Evolutionary conservation across 495 filamentous ascomycete genomes (phyloP).

Genomic region (Jackrogersella multiformis): DNA sequence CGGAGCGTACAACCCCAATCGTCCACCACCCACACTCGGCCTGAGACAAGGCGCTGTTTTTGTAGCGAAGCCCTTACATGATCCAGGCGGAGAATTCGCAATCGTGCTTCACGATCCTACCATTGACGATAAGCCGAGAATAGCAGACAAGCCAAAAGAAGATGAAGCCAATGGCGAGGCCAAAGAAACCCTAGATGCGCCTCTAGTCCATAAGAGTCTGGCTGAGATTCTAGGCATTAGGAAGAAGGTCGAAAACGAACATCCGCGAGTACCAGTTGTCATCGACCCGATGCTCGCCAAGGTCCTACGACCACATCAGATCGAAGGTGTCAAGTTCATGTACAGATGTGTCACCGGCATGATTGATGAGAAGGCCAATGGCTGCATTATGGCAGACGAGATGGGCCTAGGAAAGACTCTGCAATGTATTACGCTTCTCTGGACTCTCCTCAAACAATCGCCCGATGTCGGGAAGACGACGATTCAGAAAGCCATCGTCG

Average conservation of each 20-base stretch:
- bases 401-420: conserved; percentile 98
- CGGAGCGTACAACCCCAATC: conserved; percentile 74
- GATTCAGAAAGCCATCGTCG: conserved; percentile 97
- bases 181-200: conserved; percentile 73
- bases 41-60: conserved; percentile 85
- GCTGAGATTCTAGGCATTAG: conserved; percentile 96
- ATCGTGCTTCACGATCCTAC: conserved; percentile 98
- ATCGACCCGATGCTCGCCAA: conserved; percentile 94
- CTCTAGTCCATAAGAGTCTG: conserved; percentile 89
- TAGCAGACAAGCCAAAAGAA: conserved; percentile 58
- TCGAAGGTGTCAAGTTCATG: conserved; percentile 98
- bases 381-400: conserved; percentile 99
- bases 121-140: conserved; percentile 80
- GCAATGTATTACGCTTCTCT: conserved; percentile 76
- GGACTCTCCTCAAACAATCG: conserved; percentile 95
- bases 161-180: conserved; percentile 61
- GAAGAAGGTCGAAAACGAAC: conserved; percentile 81
- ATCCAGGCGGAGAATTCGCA: conserved; percentile 94
- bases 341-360: conserved; percentile 93
- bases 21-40: conserved; percentile 86
- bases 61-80: conserved; percentile 89
- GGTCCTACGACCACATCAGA: conserved; percentile 93
- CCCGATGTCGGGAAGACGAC: conserved; percentile 91
- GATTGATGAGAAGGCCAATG: conserved; percentile 92
- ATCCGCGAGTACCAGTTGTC: conserved; percentile 92